A percentile compares a stretch with the other conserved stretches of the same genome.
These are phyloP conservation scores for Otatea glauca DNA, from an alignment of 176 grass and related monocot genomes.

Conservation along the genomic window DNA sequence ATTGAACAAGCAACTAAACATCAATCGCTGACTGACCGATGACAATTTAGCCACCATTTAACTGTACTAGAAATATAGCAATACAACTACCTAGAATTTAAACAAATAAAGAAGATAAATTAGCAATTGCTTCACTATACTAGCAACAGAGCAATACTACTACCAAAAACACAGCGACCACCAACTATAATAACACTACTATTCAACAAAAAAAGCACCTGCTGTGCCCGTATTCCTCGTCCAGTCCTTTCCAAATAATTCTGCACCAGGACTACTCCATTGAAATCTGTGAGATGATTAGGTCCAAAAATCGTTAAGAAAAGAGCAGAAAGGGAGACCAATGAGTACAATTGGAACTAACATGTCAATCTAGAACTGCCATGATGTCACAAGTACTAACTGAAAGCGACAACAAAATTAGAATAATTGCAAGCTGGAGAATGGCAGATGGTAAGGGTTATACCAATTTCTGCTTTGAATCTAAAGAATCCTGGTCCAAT, in stretches of 20 bases:
- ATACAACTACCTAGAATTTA: background rate
- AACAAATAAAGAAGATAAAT: background rate
- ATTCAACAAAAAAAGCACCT: conserved; percentile 52
- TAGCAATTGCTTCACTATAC: conserved; percentile 26
- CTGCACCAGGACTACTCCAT: conserved; percentile 92
- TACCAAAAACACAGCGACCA: conserved; percentile 23
- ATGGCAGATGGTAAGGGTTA: conserved; percentile 16
- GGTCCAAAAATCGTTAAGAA: conserved; percentile 13
- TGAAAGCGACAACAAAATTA: conserved; percentile 25
- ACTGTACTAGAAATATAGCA: conserved; percentile 18
- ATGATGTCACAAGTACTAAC: background rate
- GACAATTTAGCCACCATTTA: background rate
- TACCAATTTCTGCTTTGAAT: conserved; percentile 99
- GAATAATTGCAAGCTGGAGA: conserved; percentile 4
- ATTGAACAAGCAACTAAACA: conserved; percentile 7
- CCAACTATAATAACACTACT: no score
- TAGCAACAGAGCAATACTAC: background rate
- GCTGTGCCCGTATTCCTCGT: conserved; percentile 82
- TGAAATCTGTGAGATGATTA: conserved; percentile 76
- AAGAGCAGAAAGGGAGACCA: conserved; percentile 18
- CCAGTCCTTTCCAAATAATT: conserved; percentile 98
- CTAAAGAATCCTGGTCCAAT: conserved; percentile 99
- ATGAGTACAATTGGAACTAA: background rate
- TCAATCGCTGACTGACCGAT: conserved; percentile 2
- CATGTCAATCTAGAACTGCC: background rate